Evolutionary conservation across 2,329 filamentous ascomycete species (phyloP).

Genomic region (Aureobasidium musti): DNA sequence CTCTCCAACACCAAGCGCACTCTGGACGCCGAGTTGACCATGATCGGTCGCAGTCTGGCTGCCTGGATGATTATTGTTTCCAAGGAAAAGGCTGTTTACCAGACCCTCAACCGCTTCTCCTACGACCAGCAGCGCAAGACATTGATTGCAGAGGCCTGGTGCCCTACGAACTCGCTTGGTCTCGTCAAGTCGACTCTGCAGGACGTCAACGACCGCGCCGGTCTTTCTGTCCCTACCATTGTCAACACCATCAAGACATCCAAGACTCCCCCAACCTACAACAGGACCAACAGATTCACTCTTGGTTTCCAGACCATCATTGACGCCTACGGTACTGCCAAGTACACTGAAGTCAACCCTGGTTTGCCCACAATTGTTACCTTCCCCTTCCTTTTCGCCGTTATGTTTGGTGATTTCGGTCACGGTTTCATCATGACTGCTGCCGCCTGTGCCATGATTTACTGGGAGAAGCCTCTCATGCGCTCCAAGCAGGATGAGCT

Average conservation of each 20-base stretch:
- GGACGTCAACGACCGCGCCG: slow-evolving; percentile 94
- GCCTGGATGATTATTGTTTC: slow-evolving; percentile 98
- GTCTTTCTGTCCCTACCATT: slow-evolving; percentile 95
- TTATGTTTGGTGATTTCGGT: slow-evolving; percentile 99
- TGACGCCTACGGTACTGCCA: slow-evolving; percentile 95
- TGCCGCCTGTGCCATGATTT: slow-evolving; percentile 88
- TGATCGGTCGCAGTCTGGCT: slow-evolving; percentile 88
- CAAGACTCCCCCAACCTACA: slow-evolving; percentile 95
- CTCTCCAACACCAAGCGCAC: slow-evolving; percentile 93
- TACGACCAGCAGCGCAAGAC: slow-evolving; percentile 96
- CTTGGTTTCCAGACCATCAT: slow-evolving; percentile 99
- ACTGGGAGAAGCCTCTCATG: slow-evolving; percentile 82
- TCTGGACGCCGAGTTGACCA: slow-evolving; percentile 85
- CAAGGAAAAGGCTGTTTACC: slow-evolving; percentile 98
- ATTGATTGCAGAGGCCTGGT: slow-evolving; percentile 96
- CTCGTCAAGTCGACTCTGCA: slow-evolving; percentile 91
- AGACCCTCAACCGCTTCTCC: slow-evolving; percentile 92
- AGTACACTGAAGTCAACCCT: slow-evolving; percentile 96
- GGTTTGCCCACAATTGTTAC: slow-evolving; percentile 94
- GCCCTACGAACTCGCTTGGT: slow-evolving; percentile 84
- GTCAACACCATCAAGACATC: slow-evolving; percentile 97
- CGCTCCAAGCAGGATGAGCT: slow-evolving; percentile 94
- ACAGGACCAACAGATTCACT: slow-evolving; percentile 98
- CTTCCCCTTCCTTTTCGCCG: slow-evolving; percentile 98
- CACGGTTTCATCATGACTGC: slow-evolving; percentile 87